Percentiles rank a stretch among this genome's conserved stretches.
These are phyloP conservation scores for Borealophlyctis nickersoniae DNA, from an alignment of 192 early-diverging fungal species.

Conservation along the genomic window DNA sequence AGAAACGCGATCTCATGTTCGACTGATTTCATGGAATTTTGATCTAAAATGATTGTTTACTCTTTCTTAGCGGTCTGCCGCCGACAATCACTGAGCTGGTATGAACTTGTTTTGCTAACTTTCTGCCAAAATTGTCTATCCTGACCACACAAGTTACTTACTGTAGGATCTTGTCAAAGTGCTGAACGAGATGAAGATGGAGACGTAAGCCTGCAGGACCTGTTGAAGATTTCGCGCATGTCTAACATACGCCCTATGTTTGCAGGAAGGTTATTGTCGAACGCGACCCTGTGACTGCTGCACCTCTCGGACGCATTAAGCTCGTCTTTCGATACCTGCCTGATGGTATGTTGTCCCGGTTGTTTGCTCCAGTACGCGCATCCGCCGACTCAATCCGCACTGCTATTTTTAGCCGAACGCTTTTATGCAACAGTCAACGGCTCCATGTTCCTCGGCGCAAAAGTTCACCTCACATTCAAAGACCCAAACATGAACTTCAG, in stretches of 20 bases:
- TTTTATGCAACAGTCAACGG: conserved; percentile 53
- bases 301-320: conserved; percentile 33
- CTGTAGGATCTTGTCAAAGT: conserved; percentile 46
- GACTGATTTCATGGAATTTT: too few relatives aligned
- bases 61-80: conserved; percentile 34
- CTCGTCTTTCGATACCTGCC: conserved; percentile 45
- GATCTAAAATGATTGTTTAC: conserved; percentile 2
- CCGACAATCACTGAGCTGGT: conserved; percentile 45
- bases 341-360: conserved; percentile 32
- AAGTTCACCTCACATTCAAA: conserved; percentile 47
- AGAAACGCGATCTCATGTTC: not conserved
- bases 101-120: not conserved
- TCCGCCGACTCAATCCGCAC: not conserved
- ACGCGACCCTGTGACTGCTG: conserved; percentile 32
- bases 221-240: not conserved
- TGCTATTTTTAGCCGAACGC: conserved; percentile 32
- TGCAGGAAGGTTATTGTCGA: conserved; percentile 42
- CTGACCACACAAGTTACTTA: too few relatives aligned
- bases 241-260: too few relatives aligned
- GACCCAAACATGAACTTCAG: conserved; percentile 53
- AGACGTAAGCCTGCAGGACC: conserved; percentile 23
- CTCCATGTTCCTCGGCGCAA: conserved; percentile 47
- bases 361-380: conserved; percentile 4
- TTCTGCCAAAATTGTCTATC: not conserved
- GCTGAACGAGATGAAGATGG: conserved; percentile 43